Conservation (phyloP, 2,329 filamentous ascomycete genomes). For the Sclerotiophoma versabilis region DNA sequence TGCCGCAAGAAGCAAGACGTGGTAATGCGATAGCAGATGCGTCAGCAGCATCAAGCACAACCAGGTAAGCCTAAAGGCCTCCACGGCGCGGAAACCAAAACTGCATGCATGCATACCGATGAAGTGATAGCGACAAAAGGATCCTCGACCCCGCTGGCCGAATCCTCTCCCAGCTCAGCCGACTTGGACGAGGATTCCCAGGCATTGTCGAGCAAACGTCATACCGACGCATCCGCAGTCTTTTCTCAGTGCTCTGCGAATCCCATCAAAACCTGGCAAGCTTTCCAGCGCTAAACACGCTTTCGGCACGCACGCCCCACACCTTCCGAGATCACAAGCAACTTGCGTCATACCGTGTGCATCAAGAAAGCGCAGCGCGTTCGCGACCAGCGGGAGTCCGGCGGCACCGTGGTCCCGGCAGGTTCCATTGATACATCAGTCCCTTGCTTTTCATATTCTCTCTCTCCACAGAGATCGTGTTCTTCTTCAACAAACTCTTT, state of each 20-base stretch:
- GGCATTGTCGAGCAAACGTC: slow-evolving; percentile 8
- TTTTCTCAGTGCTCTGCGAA: slow-evolving; percentile 2
- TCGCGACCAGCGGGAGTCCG: slow-evolving; percentile 8
- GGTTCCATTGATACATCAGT: slow-evolving; percentile 7
- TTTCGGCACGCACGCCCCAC: slow-evolving; percentile 17
- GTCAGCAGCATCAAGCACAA: not conserved
- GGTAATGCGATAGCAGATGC: slow-evolving; percentile 1
- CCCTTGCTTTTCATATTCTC: slow-evolving; percentile 2
- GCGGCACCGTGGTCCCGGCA: slow-evolving; percentile 8
- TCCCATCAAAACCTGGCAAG: slow-evolving; percentile 12
- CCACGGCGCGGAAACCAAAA: not conserved
- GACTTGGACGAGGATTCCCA: too few species aligned
- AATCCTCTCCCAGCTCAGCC: not conserved
- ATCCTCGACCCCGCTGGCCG: not conserved
- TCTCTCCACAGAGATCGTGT: slow-evolving; percentile 3
- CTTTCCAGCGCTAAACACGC: slow-evolving; percentile 14
- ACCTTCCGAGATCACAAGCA: slow-evolving; percentile 12
- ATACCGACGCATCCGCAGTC: slow-evolving; percentile 18
- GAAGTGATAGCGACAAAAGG: not conserved
- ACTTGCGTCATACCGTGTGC: slow-evolving; percentile 20
- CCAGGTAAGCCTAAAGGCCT: not conserved
- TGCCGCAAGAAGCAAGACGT: not conserved
- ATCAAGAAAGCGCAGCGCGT: slow-evolving; percentile 13
- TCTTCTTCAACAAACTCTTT: not conserved
- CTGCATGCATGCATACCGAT: not conserved